Evolutionary conservation across 768 basidiomycete species (phyloP), one percentile per base, ranked within the genome.

Genomic region (Termitomyces sp.): DNA sequence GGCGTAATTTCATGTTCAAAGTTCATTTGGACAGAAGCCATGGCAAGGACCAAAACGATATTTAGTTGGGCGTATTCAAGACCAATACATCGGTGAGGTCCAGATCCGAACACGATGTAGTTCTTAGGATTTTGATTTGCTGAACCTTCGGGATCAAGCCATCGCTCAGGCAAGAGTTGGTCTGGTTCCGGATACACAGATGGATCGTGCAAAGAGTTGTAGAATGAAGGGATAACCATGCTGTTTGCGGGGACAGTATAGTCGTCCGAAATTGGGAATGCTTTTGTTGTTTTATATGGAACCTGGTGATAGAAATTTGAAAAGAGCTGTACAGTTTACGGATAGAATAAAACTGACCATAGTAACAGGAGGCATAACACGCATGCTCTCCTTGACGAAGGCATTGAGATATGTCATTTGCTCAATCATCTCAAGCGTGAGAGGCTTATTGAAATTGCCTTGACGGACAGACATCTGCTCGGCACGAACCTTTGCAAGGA

Each of bases 221-320:
- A 97, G 76, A 95, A 88, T 4, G 90, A 90, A 3, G 93, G 94
- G 65, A 98, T 97, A 66, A 98, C 83, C 91, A 99, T 98, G 69
- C 88, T 89, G 61, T 85, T 86, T 26, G 81, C 83, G 16, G 97
- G 97, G 1, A 93, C 95, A 33, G 90, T 95, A 77, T 98, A 98
- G 66, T 90, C 82, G n/a, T 84, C 76, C 33, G 88, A 78, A 72
- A 99, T 93, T 30, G 94, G 94, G 86, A 99, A 98, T 3, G 92
- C 72, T 73, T 90, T 92, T 52, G 81, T 88, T 16, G 92, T 79
- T 67, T 81, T 84, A 78, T 99, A 99, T n/a, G 97, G 97, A 30
- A 99, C 92, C 92, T 90, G 10, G 30, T 14, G 1, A 38, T 42
- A 10, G n/a, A 16, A 50, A 16, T n/a, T 60, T n/a, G 8, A 46